phyloP scores from a whole-genome alignment of 768 basidiomycete genomes.

The Chalciporus piperatus region DNA sequence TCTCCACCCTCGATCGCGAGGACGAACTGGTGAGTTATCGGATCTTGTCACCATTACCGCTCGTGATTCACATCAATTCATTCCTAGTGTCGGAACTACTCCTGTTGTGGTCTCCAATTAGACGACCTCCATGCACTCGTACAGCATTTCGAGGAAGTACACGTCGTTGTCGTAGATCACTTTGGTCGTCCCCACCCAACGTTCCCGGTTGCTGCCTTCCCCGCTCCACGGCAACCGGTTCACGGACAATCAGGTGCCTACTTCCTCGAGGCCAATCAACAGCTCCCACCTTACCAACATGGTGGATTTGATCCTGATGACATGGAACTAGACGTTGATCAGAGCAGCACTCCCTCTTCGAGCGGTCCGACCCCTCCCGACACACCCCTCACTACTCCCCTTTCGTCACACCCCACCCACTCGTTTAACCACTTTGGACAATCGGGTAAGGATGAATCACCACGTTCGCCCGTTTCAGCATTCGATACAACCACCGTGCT shows the following conservation, averaged over 20 bases:
- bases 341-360: slow-evolving; percentile 53
- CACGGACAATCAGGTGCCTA: slow-evolving; percentile 34
- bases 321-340: slow-evolving; percentile 75
- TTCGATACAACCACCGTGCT: slow-evolving; percentile 57
- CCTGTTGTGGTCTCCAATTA: slow-evolving; percentile 81
- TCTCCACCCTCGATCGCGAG: slow-evolving; percentile 64
- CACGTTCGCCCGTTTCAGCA: slow-evolving; percentile 40
- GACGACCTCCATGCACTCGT: slow-evolving; percentile 79
- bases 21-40: slow-evolving; percentile 61
- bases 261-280: slow-evolving; percentile 21
- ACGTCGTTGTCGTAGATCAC: slow-evolving; percentile 71
- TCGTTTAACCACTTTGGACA: slow-evolving; percentile 32
- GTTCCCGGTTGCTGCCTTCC: slow-evolving; percentile 29
- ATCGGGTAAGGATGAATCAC: slow-evolving; percentile 26
- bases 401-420: slow-evolving; percentile 33
- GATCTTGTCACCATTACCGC: background rate
- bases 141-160: slow-evolving; percentile 90
- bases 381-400: slow-evolving; percentile 43
- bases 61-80: background rate
- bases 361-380: slow-evolving; percentile 37
- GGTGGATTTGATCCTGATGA: slow-evolving; percentile 68
- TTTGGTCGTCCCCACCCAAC: slow-evolving; percentile 36
- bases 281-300: slow-evolving; percentile 34
- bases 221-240: slow-evolving; percentile 29
- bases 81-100: slow-evolving; percentile 76